Base-by-base conservation (phyloP, 2,329 filamentous ascomycete genomes). In the Rhinocladiella mackenziei region DNA sequence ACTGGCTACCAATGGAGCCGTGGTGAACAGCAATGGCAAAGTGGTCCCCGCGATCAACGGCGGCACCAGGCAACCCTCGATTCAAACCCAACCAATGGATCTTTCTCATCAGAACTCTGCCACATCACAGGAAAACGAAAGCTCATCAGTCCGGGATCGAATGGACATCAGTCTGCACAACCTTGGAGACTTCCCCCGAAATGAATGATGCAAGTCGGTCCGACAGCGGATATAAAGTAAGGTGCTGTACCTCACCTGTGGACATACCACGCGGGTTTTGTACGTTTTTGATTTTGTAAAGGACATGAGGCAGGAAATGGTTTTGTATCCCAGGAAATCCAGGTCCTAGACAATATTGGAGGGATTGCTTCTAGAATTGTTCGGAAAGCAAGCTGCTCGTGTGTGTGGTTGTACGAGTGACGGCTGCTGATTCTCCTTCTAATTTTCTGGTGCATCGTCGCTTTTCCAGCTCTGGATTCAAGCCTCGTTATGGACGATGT, bases 131-230 rank as follows among this genome's bases (percentile, higher is more conserved):
- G 58, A 59, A 19, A 56, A 63, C 20, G 60, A 65, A 29, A 62
- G 60, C 33, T 66, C 69, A 20, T 64, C 69, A 28, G 63, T 75
- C 17, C 66, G 64, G 28, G 67, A 73, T 48, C 65, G 69, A 23
- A 74, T 81, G 70, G 79, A 82, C 58, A 78, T 81, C 53, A 76
- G 74, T 56, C 66, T 82, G 55, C 77, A 81, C 61, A 81, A 81
- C 60, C 63, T 72, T 49, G 69, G 62, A 34, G 71, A 74, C 56
- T 71, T 72, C 54, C 58, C 56, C 52, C 64, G 29, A 17, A 29
- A 39, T 31, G 34, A 43, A 9, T 42, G 32, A 37, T 22, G 4
- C 15, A 15, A n/a, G 14, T 5, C 23, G 11, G 17, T 29, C 26
- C 10, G n/a, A n/a, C n/a, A n/a, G n/a, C n/a, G n/a, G n/a, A n/a